Evolutionary conservation across 208 protist genomes (phyloP).

Genomic region (Plasmodiophora brassicae): DNA sequence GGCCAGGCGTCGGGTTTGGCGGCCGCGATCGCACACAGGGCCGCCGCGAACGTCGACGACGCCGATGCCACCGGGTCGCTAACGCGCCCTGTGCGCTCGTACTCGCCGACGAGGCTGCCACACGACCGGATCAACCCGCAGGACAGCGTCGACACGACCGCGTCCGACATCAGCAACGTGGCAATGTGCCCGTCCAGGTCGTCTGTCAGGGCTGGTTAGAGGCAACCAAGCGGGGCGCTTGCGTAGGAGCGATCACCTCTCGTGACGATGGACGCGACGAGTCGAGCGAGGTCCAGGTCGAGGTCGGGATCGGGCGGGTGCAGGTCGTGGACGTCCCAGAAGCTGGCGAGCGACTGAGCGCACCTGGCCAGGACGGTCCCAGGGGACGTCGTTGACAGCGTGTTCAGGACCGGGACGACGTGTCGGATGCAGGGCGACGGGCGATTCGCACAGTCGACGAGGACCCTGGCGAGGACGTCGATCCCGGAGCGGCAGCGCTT

Average conservation of each 20-base stretch:
- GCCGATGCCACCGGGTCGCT: not conserved
- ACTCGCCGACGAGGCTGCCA: not conserved
- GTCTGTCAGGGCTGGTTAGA: not conserved
- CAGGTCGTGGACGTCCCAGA: not conserved
- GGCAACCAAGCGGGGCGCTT: not conserved
- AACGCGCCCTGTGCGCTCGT: not conserved
- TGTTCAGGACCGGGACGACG: not conserved
- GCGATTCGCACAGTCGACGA: not conserved
- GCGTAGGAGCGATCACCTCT: not conserved
- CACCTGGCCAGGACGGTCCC: not conserved
- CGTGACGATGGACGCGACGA: not conserved
- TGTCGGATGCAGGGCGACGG: not conserved
- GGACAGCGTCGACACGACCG: not conserved
- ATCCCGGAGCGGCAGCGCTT: not conserved
- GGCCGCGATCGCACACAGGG: not conserved
- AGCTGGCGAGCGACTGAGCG: not conserved
- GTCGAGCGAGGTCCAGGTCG: not conserved
- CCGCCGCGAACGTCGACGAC: not conserved
- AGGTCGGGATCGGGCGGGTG: no score
- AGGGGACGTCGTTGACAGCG: not conserved
- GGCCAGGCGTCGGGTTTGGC: not conserved
- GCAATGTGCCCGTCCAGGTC: constrained; percentile 9
- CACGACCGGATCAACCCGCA: not conserved
- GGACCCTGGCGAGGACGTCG: not conserved
- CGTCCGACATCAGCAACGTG: not conserved